phyloP scores from a whole-genome alignment of 306 rosid genomes.

The Leucaena leucocephala region DNA sequence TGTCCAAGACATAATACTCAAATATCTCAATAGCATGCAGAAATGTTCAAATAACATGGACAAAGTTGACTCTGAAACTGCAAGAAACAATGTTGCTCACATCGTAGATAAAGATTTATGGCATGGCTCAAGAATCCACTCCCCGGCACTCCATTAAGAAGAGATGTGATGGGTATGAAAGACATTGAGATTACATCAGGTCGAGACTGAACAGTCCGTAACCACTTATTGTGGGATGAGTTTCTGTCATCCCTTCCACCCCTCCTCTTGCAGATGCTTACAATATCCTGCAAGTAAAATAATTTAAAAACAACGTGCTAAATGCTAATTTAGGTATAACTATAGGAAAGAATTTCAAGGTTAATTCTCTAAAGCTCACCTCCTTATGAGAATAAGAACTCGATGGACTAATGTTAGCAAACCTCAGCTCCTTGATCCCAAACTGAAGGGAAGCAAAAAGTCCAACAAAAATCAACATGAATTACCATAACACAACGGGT shows the following conservation, averaged over 20 bases:
- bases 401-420: constrained; percentile 75
- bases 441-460: constrained; percentile 55
- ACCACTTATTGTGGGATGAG: constrained; percentile 79
- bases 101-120: constrained; percentile 92
- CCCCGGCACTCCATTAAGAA: constrained; percentile 92
- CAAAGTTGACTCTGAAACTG: constrained; percentile 8
- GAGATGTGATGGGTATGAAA: constrained; percentile 89
- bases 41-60: constrained; percentile 29
- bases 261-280: constrained; percentile 77
- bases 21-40: constrained; percentile 3
- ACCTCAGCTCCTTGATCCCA: constrained; percentile 82
- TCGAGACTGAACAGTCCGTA: constrained; percentile 81
- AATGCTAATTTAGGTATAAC: constrained; percentile 20
- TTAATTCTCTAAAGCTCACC: constrained; percentile 47
- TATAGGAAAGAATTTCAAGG: constrained; percentile 23
- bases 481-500: constrained; percentile 13
- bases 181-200: constrained; percentile 98
- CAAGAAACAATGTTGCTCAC: constrained; percentile 57
- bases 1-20: constrained; percentile 18
- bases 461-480: constrained; percentile 12
- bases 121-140: constrained; percentile 99
- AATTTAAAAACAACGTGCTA: constrained; percentile 31
- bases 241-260: constrained; percentile 73
- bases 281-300: constrained; percentile 66
- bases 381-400: constrained; percentile 89